Conservation (phyloP, 108 stramenopile genomes). For the Cyclotella baltica region DNA sequence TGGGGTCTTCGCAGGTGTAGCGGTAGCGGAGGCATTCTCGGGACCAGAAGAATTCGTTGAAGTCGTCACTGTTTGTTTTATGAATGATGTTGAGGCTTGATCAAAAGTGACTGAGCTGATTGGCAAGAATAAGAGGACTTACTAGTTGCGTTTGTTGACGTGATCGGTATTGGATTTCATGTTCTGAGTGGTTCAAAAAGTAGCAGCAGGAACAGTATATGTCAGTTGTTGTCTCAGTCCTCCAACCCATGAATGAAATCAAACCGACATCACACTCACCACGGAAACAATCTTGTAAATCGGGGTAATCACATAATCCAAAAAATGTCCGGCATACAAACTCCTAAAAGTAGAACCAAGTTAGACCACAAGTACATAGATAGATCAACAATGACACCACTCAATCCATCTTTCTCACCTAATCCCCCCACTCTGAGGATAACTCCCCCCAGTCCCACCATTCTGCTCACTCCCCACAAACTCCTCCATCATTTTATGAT, state of each 20-base stretch:
- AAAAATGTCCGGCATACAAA: conserved; percentile 94
- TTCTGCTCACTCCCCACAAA: conserved; percentile 71
- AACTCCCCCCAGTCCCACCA: conserved; percentile 21
- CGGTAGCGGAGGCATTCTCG: conserved; percentile 89
- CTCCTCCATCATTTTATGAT: conserved; percentile 98
- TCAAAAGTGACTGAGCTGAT: too few species aligned
- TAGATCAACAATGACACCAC: too few species aligned
- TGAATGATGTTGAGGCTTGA: too few species aligned
- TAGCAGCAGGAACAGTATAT: too few species aligned
- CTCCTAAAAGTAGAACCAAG: too few species aligned
- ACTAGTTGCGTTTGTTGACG: conserved; percentile 92
- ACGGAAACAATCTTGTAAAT: conserved; percentile 86
- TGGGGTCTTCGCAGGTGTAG: conserved; percentile 67
- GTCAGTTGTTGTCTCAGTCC: too few species aligned
- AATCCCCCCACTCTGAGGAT: conserved; percentile 15
- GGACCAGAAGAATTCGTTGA: conserved; percentile 99
- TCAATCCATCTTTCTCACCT: too few species aligned
- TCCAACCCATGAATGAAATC: conserved; percentile 4
- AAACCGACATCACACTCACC: conserved; percentile 52
- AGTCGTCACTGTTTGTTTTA: too few species aligned
- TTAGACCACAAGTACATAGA: too few species aligned
- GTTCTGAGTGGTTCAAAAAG: conserved; percentile 49
- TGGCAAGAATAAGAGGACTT: too few species aligned
- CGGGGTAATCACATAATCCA: conserved; percentile 94
- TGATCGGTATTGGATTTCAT: conserved; percentile 89